Evolutionary conservation across 306 rosid species (phyloP).

Genomic region (Styphnolobium japonicum): DNA sequence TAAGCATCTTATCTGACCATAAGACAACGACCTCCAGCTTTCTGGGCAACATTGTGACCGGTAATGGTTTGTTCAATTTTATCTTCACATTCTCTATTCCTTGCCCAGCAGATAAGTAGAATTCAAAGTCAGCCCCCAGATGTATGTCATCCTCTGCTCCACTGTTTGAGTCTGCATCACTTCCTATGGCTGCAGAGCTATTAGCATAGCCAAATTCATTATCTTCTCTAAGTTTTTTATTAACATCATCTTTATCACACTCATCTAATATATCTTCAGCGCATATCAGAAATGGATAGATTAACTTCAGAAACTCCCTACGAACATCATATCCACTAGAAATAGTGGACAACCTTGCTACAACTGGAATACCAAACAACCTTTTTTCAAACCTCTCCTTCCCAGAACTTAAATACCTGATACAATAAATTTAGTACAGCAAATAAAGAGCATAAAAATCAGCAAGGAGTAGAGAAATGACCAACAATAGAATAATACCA

Average conservation of each 20-base stretch:
- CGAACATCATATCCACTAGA: constrained; percentile 52
- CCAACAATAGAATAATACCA: not conserved
- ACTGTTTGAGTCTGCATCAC: constrained; percentile 37
- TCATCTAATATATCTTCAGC: constrained; percentile 37
- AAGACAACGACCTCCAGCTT: constrained; percentile 46
- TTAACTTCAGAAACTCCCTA: constrained; percentile 51
- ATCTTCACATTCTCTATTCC: constrained; percentile 30
- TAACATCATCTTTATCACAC: constrained; percentile 28
- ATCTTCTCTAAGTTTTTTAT: constrained; percentile 43
- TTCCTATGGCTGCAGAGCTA: constrained; percentile 42
- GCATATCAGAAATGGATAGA: constrained; percentile 51
- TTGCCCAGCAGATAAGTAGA: constrained; percentile 27
- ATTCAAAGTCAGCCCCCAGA: constrained; percentile 49
- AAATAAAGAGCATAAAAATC: constrained; percentile 21
- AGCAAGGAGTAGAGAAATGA: constrained; percentile 9
- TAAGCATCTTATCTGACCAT: constrained; percentile 64
- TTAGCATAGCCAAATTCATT: constrained; percentile 44
- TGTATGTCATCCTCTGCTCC: constrained; percentile 38
- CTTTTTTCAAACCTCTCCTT: constrained; percentile 24
- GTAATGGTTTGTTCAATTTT: constrained; percentile 40
- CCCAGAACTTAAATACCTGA: constrained; percentile 37
- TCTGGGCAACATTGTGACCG: constrained; percentile 11
- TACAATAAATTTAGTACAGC: constrained; percentile 14
- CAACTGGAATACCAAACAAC: constrained; percentile 61
- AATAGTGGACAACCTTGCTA: constrained; percentile 53